Evolutionary conservation across 768 basidiomycete genomes (phyloP).

Genomic region (Russula sp.): DNA sequence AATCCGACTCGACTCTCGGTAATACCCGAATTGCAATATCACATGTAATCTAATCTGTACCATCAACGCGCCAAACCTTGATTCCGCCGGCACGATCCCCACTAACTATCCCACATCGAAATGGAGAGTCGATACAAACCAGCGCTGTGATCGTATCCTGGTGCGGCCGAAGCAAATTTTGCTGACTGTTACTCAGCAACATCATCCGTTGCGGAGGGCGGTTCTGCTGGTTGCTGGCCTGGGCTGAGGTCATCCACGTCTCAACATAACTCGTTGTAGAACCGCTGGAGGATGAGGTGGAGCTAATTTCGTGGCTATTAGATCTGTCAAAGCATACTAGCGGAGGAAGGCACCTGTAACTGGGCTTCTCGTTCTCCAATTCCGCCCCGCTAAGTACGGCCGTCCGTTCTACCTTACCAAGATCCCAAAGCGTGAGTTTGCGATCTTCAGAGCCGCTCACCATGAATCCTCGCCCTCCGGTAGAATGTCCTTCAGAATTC

Average conservation of each 20-base stretch:
- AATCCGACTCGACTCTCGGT: not conserved
- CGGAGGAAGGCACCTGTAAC: conserved; percentile 56
- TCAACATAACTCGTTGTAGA: conserved; percentile 51
- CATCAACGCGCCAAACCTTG: conserved; percentile 82
- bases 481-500: conserved; percentile 12
- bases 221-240: conserved; percentile 44
- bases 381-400: conserved; percentile 74
- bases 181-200: conserved; percentile 73
- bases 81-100: conserved; percentile 85
- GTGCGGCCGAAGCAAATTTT: conserved; percentile 78
- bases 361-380: conserved; percentile 64
- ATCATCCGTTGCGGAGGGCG: conserved; percentile 70
- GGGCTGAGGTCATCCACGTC: conserved; percentile 46
- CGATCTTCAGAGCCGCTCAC: conserved; percentile 88
- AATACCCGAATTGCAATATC: not conserved
- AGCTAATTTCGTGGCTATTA: conserved; percentile 24
- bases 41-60: conserved; percentile 22
- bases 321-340: not conserved
- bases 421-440: conserved; percentile 82
- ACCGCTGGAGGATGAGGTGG: conserved; percentile 33
- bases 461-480: conserved; percentile 53
- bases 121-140: conserved; percentile 84
- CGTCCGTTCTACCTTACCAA: conserved; percentile 64
- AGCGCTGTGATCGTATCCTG: conserved; percentile 86
- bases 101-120: conserved; percentile 86